phyloP scores from a whole-genome alignment of 2,329 filamentous ascomycete genomes.

The Beauveria brongniartii region DNA sequence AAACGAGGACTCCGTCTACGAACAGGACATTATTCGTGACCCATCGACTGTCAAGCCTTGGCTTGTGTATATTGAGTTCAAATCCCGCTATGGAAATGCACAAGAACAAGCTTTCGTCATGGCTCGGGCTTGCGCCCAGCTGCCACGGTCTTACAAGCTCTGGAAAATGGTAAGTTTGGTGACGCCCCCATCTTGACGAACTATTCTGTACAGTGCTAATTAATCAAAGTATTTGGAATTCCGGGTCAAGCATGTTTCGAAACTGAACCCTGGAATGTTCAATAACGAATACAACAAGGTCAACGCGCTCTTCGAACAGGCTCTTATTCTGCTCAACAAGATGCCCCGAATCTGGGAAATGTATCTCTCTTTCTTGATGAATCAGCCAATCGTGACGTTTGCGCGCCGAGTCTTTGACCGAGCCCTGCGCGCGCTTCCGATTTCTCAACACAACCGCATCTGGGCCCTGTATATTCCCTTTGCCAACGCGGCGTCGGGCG shows the following conservation, averaged over 20 bases:
- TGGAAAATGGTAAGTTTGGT: slow-evolving; percentile 78
- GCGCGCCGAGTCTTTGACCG: slow-evolving; percentile 87
- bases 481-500: slow-evolving; percentile 80
- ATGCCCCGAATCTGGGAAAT: slow-evolving; percentile 99
- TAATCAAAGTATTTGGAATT: slow-evolving; percentile 70
- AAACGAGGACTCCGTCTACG: slow-evolving; percentile 89
- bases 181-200: not conserved
- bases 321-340: slow-evolving; percentile 90
- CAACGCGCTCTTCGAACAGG: slow-evolving; percentile 88
- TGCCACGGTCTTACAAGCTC: slow-evolving; percentile 93
- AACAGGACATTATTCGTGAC: slow-evolving; percentile 88
- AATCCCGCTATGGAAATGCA: slow-evolving; percentile 73
- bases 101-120: slow-evolving; percentile 82
- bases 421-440: slow-evolving; percentile 79
- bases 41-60: slow-evolving; percentile 83
- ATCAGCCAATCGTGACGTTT: slow-evolving; percentile 83
- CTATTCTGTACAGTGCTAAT: not conserved
- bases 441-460: slow-evolving; percentile 92
- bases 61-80: slow-evolving; percentile 90
- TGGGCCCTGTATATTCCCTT: slow-evolving; percentile 90
- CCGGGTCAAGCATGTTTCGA: slow-evolving; percentile 70
- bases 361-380: slow-evolving; percentile 83
- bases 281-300: slow-evolving; percentile 82
- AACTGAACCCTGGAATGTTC: slow-evolving; percentile 74
- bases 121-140: slow-evolving; percentile 81